A percentile compares a stretch with the other conserved stretches of the same genome.
Evolutionary conservation across 2,329 filamentous ascomycete species (phyloP).

Genomic region (Albifimbria verrucaria): DNA sequence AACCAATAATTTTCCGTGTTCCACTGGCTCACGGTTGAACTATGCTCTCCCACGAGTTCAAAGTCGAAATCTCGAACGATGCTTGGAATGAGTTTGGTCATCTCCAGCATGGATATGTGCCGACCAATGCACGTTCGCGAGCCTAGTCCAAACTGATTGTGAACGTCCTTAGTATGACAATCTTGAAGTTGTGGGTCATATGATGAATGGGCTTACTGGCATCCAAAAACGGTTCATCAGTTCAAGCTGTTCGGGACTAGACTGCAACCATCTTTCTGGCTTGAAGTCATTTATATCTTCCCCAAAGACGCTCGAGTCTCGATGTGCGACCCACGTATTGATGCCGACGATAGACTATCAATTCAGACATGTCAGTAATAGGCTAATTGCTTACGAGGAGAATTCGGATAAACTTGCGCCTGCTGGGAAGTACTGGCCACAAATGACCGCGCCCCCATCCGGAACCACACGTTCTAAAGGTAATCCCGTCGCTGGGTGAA

Average conservation of each 20-base stretch:
- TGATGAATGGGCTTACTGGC: constrained; percentile 16
- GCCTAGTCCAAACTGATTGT: constrained; percentile 34
- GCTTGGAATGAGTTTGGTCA: constrained; percentile 38
- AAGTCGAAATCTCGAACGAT: constrained; percentile 31
- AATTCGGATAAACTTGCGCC: constrained; percentile 22
- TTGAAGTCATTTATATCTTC: constrained; percentile 29
- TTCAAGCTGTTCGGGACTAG: constrained; percentile 15
- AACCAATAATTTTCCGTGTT: constrained; percentile 37
- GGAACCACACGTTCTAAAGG: constrained; percentile 73
- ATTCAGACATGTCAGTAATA: too few species aligned
- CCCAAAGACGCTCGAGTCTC: constrained; percentile 25
- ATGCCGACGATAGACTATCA: constrained; percentile 27
- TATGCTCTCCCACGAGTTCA: constrained; percentile 13
- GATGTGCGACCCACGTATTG: constrained; percentile 32
- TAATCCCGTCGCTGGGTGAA: constrained; percentile 72
- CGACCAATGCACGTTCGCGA: constrained; percentile 40
- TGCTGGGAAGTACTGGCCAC: constrained; percentile 25
- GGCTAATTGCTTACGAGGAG: too few species aligned
- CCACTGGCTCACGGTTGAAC: constrained; percentile 18
- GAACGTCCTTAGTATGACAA: background rate
- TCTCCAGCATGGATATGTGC: constrained; percentile 40
- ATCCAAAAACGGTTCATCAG: constrained; percentile 26
- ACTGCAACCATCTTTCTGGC: constrained; percentile 38
- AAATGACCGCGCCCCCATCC: constrained; percentile 34
- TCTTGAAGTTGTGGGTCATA: background rate